Evolutionary conservation across 2,329 filamentous ascomycete genomes (phyloP).

Genomic region (Epichloe brachyelytri): DNA sequence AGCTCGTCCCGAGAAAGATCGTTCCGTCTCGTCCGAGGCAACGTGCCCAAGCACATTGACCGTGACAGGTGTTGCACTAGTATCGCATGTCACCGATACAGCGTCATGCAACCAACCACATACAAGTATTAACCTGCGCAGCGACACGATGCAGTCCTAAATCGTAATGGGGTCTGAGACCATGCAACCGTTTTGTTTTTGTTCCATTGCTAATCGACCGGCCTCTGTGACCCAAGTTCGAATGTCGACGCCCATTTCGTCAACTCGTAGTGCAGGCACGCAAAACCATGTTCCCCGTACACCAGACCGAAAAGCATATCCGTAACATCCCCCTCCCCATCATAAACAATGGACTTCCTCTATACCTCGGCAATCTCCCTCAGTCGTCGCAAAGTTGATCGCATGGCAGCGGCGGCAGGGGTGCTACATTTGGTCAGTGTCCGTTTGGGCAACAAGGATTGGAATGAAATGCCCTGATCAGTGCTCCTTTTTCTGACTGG

Average conservation of each 20-base stretch:
- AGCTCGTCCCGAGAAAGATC: too few relatives aligned
- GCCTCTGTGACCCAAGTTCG: constrained; percentile 27
- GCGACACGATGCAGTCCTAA: not conserved
- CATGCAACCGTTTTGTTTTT: constrained; percentile 22
- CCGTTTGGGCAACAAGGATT: too few relatives aligned
- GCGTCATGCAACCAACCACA: too few relatives aligned
- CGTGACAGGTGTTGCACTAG: too few relatives aligned
- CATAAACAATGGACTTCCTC: constrained; percentile 20
- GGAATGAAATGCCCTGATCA: not conserved
- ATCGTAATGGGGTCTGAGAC: constrained; percentile 14
- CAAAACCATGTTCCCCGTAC: constrained; percentile 30
- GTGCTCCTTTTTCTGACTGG: not conserved
- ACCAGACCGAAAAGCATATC: constrained; percentile 34
- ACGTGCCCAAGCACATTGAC: too few relatives aligned
- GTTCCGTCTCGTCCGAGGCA: too few relatives aligned
- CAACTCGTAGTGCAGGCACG: constrained; percentile 30
- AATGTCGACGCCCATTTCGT: constrained; percentile 28
- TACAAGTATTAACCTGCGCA: not conserved
- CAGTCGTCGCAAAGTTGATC: constrained; percentile 93
- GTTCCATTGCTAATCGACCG: constrained; percentile 32
- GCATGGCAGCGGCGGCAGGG: constrained; percentile 82
- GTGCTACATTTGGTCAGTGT: constrained; percentile 41
- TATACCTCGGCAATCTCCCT: constrained; percentile 96
- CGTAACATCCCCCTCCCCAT: constrained; percentile 21
- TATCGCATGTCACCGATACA: too few relatives aligned